Evolutionary conservation across 2,329 filamentous ascomycete species (phyloP), one percentile per base, ranked within the genome.

Genomic region (Beauveria sp.): DNA sequence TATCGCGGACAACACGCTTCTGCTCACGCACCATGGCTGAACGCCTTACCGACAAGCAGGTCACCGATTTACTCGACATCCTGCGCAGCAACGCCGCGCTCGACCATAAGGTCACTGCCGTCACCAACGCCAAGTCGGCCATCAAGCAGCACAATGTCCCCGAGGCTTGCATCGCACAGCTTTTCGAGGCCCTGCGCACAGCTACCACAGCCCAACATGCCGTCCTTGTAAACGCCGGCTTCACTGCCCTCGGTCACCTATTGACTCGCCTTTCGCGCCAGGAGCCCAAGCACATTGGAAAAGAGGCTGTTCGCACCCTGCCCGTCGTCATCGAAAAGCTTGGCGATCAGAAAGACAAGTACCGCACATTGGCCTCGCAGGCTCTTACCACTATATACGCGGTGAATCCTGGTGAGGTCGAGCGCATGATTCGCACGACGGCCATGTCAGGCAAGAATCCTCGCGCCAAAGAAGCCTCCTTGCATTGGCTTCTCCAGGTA

Each of bases 141-240:
- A 96, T 96, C 80, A 96, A 96, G 75, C 92, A 96, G 75, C 88
- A 90, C 72, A 92, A 92, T 77, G 90, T 96, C 51, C 91, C 91
- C 64, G 91, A 96, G 66, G 75, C 76, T 60, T 84, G 82, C 69
- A 83, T 96, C 68, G 76, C 85, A 28, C 80, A 85, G 62, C 85
- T 96, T 65, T 96, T 96, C 75, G 91, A 97, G 64, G 90, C 88
- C 65, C 81, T 96, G 69, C 88, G 88, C 65, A 77, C 86, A 59
- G 89, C 91, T 64, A 88, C 93, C 66, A 79, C 81, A 60, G 90
- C 90, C 48, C 88, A 90, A 68, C 89, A 96, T 69, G 88, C 88
- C 49, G 84, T 85, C 40, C 86, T 96, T 64, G 86, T 89, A 66
- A 89, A 90, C 62, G 89, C 91, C 58, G 92, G 90, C 63, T 93